Base-by-base conservation (phyloP, 768 basidiomycete genomes). In the Mrakia frigida region DNA sequence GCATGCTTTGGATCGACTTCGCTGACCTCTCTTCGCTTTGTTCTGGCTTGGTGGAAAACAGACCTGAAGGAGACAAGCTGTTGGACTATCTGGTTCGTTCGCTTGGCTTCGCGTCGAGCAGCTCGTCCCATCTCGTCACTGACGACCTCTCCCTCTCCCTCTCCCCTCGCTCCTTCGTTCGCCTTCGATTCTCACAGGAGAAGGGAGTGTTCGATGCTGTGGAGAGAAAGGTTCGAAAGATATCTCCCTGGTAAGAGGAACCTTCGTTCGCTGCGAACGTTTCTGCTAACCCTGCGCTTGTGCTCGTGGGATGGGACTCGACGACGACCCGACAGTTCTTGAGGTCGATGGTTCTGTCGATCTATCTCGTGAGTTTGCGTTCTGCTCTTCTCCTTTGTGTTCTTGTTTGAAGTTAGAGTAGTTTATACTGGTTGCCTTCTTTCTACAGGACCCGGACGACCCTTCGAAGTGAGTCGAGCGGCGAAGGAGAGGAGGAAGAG, bases 201-300 rank as follows among this genome's bases (percentile, higher is more conserved):
- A 63, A 67, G 21, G 73, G 73, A 25, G 63, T 74, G 18, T 61
- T 74, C 23, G 73, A 74, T 67, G 73, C 73, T 63, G 60, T 74
- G 7, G 59, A 74, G 61, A 60, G 52, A 31, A 43, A 63, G 73
- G 73, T 63, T 25, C 52, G 71, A 37, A 33, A 33, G 39, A 53
- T 35, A 53, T 35, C 50, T 31, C 53, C 28, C 39, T 31, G 28
- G 23, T 28, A 71, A 52, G 23, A 25, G 35, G 28, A 31, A 2
- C 52, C 31, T 50, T 70, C 69, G 31, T 7, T 33, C 23, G 41
- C 4, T 4, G 14, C 28, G 18, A 71, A 11, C 13, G 39, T 41
- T 5, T 41, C 39, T 11, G 39, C 39, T 41, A 41, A 41, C 39
- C 46, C 46, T 50, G 9, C 46, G 46, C 21, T 50, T 18, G 46